Base-by-base conservation (phyloP, 2,329 filamentous ascomycete species). In the Sporothrix pallida region DNA sequence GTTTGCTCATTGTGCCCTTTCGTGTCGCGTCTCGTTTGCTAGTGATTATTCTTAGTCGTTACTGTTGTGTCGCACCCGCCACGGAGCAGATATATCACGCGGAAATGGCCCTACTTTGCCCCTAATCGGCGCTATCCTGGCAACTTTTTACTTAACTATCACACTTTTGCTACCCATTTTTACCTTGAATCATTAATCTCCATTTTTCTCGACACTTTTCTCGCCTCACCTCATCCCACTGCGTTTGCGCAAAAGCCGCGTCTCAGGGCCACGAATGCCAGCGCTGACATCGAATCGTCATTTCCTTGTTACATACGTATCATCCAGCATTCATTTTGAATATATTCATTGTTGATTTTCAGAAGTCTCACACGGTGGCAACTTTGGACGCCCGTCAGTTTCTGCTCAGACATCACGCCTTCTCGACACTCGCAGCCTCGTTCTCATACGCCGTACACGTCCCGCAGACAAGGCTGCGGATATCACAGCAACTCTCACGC, bases 101-200 rank as follows among this genome's bases (percentile, higher is more conserved):
- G 23, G 12, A 60, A 31, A 60, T 15, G 23, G 23, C 56, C 26
- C 56, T 60, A 31, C 54, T 23, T 42, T 20, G 8, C 37, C 7
- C 7, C 60, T 63, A 65, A 10, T 46, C 37, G 67, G 48, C 67
- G 67, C 50, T 70, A 67, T 23, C 20, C 5, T 26, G 62, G 42
- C n/a, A 4, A 17, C 31, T 48, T 52, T 20, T 26, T 70, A 56
- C 50, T 56, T 70, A 42, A 70, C 48, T 54, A 56, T 42, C 67
- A 56, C 50, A 2, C 17, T 65, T 48, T 48, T 9, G 20, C 23
- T 26, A 26, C 42, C 67, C 50, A 42, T 26, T 31, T 68, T 68
- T 67, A 44, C 20, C 15, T 50, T 20, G 23, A 4, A 23, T 23
- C 31, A 12, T 42, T 58, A 60, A 23, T 70, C 52, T 44, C 50